These are phyloP conservation scores for Eucalyptus erythrocorys DNA, from an alignment of 345 rosid species.

Conservation along the genomic window DNA sequence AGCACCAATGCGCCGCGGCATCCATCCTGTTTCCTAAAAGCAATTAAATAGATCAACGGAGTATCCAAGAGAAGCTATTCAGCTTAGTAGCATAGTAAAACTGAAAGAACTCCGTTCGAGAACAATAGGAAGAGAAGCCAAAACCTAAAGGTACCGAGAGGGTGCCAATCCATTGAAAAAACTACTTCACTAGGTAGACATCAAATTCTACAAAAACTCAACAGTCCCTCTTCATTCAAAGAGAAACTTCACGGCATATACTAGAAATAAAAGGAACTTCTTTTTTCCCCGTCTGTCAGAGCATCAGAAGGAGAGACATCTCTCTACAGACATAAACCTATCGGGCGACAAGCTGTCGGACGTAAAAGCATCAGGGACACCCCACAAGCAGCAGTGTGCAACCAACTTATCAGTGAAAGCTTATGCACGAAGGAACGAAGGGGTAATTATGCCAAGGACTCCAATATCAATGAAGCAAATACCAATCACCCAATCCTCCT, in stretches of 20 bases:
- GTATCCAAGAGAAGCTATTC: neutral
- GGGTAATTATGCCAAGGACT: neutral
- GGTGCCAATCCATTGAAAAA: neutral
- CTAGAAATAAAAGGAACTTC: neutral
- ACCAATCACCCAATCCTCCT: neutral
- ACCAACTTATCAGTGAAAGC: neutral
- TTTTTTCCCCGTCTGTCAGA: neutral
- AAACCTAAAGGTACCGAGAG: too few relatives aligned
- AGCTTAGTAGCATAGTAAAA: neutral
- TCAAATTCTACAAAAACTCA: neutral
- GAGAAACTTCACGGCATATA: accelerated
- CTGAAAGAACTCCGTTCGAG: neutral
- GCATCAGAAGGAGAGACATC: neutral
- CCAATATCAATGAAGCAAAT: neutral
- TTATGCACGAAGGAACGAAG: neutral
- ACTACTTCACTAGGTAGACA: neutral
- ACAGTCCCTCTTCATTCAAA: neutral
- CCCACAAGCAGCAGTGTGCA: neutral
- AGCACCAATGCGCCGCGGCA: slow-evolving; percentile 70
- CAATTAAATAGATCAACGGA: neutral
- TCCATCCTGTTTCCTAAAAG: slow-evolving; percentile 91
- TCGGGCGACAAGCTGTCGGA: neutral
- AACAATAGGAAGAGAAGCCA: neutral
- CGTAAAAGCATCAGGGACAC: neutral
- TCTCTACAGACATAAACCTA: neutral